These are phyloP conservation scores for Amanita rubescens DNA, from an alignment of 768 basidiomycete species.

Conservation along the genomic window DNA sequence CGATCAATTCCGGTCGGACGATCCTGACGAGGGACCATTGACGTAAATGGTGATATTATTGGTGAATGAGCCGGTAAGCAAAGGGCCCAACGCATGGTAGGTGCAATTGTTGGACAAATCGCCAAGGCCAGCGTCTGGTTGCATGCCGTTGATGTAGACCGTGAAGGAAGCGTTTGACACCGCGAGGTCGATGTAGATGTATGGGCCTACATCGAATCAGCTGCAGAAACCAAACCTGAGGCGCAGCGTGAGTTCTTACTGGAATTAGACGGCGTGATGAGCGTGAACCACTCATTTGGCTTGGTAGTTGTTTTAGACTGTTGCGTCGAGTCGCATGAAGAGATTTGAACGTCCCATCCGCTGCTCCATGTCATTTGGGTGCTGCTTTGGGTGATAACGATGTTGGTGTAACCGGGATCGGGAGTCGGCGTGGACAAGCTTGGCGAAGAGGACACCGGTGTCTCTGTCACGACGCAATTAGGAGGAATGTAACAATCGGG, in stretches of 20 bases:
- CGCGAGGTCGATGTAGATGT: neutral
- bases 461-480: neutral
- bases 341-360: neutral
- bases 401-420: neutral
- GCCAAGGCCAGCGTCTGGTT: neutral
- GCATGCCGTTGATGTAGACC: neutral
- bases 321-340: neutral
- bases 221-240: neutral
- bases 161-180: neutral
- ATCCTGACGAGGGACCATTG: neutral
- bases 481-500: no score
- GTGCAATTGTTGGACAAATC: conserved; percentile 2
- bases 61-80: neutral
- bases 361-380: neutral
- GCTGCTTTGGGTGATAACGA: neutral
- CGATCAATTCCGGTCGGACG: neutral
- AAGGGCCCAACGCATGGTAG: neutral
- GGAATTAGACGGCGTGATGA: neutral
- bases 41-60: conserved; percentile 3
- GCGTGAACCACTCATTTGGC: neutral
- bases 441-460: neutral
- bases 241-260: no score
- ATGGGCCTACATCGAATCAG: neutral
- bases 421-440: neutral
- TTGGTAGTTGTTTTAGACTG: neutral